These are phyloP conservation scores for Xylariaceae sp. DNA, from an alignment of 2,329 filamentous ascomycete genomes.

Conservation along the genomic window DNA sequence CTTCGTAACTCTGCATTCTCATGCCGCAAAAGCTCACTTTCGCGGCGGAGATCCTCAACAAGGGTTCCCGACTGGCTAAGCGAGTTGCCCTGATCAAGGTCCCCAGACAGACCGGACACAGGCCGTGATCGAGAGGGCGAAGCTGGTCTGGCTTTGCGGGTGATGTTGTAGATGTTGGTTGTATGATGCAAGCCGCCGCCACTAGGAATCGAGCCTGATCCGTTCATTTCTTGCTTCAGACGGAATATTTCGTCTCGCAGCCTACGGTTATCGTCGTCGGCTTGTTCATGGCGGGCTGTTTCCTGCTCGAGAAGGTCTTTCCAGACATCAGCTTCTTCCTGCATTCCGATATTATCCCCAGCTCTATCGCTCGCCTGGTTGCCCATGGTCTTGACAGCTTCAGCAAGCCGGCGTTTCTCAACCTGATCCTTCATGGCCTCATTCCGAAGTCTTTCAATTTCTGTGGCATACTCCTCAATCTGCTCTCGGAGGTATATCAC, in stretches of 20 bases:
- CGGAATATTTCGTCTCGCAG: conserved; percentile 81
- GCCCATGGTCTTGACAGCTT: conserved; percentile 62
- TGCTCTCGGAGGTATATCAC: conserved; percentile 79
- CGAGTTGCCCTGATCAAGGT: conserved; percentile 46
- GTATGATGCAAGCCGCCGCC: conserved; percentile 46
- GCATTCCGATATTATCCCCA: conserved; percentile 44
- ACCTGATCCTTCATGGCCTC: conserved; percentile 76
- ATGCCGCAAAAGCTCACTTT: conserved; percentile 73
- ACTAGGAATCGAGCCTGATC: conserved; percentile 10
- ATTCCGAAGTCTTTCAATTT: conserved; percentile 76
- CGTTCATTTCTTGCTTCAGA: conserved; percentile 55
- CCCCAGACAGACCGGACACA: conserved; percentile 45
- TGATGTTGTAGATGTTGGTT: conserved; percentile 64
- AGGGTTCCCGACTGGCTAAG: conserved; percentile 61
- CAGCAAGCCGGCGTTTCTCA: conserved; percentile 81
- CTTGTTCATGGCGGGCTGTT: conserved; percentile 80
- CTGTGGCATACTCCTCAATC: conserved; percentile 75
- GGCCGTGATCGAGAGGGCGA: conserved; percentile 46
- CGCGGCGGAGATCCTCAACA: conserved; percentile 68
- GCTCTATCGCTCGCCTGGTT: conserved; percentile 40
- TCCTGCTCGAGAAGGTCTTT: conserved; percentile 93
- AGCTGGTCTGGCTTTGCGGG: conserved; percentile 45
- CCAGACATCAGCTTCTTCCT: conserved; percentile 78
- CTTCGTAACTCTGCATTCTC: conserved; percentile 90
- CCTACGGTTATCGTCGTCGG: conserved; percentile 81